Conservation (phyloP, 306 rosid species). For the Pterocarpus macrocarpus region DNA sequence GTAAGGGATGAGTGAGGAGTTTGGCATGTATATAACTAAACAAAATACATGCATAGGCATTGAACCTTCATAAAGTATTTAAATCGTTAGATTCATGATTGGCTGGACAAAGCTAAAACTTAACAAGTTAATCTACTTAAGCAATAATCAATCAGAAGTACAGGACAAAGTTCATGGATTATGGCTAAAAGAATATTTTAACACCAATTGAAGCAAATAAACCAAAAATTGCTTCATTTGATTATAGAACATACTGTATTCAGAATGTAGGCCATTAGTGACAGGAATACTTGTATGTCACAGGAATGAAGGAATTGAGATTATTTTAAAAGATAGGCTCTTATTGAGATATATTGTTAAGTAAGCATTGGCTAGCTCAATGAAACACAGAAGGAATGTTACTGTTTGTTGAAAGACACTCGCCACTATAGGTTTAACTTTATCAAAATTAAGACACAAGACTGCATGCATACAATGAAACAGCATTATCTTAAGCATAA, state of each 20-base stretch:
- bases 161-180: conserved; percentile 26
- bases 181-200: background rate
- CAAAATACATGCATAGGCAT: conserved; percentile 11
- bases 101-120: conserved; percentile 7
- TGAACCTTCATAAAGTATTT: conserved; percentile 1
- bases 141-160: conserved; percentile 14
- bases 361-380: conserved; percentile 22
- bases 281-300: conserved; percentile 17
- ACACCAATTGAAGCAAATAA: background rate
- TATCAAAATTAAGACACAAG: conserved; percentile 16
- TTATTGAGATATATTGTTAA: conserved; percentile 1
- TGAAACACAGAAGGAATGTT: conserved; percentile 19
- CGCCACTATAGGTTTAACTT: conserved; percentile 1
- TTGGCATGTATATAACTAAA: conserved; percentile 20
- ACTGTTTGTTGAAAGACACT: conserved; percentile 6
- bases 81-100: conserved; percentile 10
- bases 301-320: conserved; percentile 3
- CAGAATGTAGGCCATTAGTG: conserved; percentile 6
- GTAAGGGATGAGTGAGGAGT: background rate
- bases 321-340: conserved; percentile 16
- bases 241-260: conserved; percentile 12
- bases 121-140: background rate
- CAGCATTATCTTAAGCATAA: conserved; percentile 16
- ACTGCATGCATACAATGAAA: conserved; percentile 35
- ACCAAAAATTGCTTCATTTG: background rate